Evolutionary conservation across 176 grass and related monocot genomes (phyloP), one percentile per base, ranked within the genome.

Genomic region (Metroxylon sagu): DNA sequence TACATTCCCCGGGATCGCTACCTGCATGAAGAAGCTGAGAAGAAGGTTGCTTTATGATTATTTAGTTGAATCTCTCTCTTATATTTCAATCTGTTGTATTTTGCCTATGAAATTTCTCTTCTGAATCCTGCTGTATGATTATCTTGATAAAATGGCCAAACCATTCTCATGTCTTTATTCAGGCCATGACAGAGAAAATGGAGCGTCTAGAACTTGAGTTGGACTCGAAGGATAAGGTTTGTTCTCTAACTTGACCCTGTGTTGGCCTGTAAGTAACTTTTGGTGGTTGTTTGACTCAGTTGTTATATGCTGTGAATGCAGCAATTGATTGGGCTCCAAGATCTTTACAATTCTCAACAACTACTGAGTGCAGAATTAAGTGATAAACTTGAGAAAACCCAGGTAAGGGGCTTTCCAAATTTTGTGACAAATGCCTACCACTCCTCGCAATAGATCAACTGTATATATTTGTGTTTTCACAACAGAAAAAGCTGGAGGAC

Each of bases 151-250:
- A 43, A 43, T 43, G 35, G 35, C 7, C 35, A 43, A 43, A 10
- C 8, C 8, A 43, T 43, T 43, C 8, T 43, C 35, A 43, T 10
- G 5, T 43, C 35, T 43, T 12, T 2, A 52, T 56, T 66, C 66
- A 98, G 93, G 85, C 88, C 48, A 98, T 98, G 94, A 69, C 82
- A 28, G 85, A 98, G 80, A 98, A 85, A 76, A 93, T 98, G 48
- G 94, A 98, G 83, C 79, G 60, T 61, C 52, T 98, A 25, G 88
- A 81, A 80, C 76, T 79, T 76, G 85, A 98, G 80, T 73, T 93
- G 67, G 94, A 98, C 66, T 76, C 84, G 21, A 98, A 89, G 64
- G 94, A 98, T 76, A 98, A 98, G 81, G 94, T 89, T 60, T 19
- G 58, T 57, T 14, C 54, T 68, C 57, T 16, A 54, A 29, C 19